phyloP scores from a whole-genome alignment of 208 protist species.

The Jaenimonas drosophilae region DNA sequence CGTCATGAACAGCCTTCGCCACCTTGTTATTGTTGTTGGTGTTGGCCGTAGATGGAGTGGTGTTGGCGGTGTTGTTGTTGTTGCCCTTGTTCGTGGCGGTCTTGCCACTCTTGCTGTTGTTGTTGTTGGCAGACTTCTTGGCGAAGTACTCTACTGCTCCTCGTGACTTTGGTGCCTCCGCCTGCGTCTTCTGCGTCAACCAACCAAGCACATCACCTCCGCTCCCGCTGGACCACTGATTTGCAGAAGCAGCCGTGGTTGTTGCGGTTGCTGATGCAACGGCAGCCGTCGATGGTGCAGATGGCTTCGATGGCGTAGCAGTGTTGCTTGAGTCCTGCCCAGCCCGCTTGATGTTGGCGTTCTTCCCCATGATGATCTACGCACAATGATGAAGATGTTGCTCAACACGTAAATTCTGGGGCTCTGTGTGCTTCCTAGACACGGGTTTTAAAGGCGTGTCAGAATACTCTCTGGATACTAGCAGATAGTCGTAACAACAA shows the following conservation, averaged over 20 bases:
- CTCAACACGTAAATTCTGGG: too few species aligned
- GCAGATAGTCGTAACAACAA: too few species aligned
- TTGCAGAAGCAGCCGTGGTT: constrained; percentile 1
- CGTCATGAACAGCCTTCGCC: constrained; percentile 4
- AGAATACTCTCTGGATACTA: constrained; percentile 1
- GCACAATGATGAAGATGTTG: too few species aligned
- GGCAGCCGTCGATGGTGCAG: too few species aligned
- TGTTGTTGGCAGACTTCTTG: too few species aligned
- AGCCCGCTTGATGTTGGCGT: too few species aligned
- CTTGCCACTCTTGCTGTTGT: constrained; percentile 10
- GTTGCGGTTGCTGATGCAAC: too few species aligned
- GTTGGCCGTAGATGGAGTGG: not conserved
- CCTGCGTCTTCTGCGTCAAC: constrained; percentile 42
- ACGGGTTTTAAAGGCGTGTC: constrained; percentile 1
- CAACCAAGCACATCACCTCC: constrained; percentile 56
- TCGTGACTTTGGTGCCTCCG: constrained; percentile 19
- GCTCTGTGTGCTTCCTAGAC: not conserved
- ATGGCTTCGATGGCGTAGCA: too few species aligned
- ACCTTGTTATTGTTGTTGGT: too few species aligned
- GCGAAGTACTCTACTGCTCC: constrained; percentile 65
- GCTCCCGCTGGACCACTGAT: constrained; percentile 17
- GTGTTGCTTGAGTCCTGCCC: constrained; percentile 1
- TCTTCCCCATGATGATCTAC: too few species aligned
- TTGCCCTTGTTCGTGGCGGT: not conserved
- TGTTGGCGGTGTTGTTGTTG: constrained; percentile 6